phyloP scores from a whole-genome alignment of 75 land plant genomes.

The Sequoiadendron giganteum region DNA sequence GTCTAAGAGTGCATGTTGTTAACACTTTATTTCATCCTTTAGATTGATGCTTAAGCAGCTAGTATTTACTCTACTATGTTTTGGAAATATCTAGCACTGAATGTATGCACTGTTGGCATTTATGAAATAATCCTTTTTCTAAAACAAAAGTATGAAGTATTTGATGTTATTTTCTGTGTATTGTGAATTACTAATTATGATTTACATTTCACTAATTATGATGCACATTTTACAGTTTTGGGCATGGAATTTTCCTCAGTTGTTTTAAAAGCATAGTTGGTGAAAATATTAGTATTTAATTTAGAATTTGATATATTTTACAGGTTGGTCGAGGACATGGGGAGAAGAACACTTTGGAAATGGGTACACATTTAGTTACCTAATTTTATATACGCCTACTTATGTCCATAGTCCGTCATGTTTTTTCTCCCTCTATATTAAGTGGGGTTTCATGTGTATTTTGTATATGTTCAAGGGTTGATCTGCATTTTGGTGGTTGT shows the following conservation, averaged over 20 bases:
- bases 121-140: background rate
- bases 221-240: background rate
- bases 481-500: background rate
- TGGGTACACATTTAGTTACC: constrained; percentile 34
- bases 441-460: background rate
- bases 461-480: background rate
- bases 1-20: background rate
- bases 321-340: constrained; percentile 99
- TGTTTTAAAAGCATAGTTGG: background rate
- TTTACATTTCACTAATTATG: too few relatives aligned
- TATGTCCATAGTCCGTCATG: background rate
- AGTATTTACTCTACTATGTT: background rate
- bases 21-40: background rate
- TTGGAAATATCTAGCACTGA: background rate
- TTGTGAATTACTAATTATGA: background rate
- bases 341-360: constrained; percentile 98
- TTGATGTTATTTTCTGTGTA: background rate
- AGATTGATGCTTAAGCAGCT: background rate
- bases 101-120: background rate
- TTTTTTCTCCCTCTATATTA: background rate
- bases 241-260: background rate
- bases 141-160: background rate
- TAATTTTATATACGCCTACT: background rate
- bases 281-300: background rate
- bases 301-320: background rate